A percentile compares a stretch with the other conserved stretches of the same genome.
These are phyloP conservation scores for Globisporangium paroecandrum DNA, from an alignment of 352 stramenopile species.

Conservation along the genomic window DNA sequence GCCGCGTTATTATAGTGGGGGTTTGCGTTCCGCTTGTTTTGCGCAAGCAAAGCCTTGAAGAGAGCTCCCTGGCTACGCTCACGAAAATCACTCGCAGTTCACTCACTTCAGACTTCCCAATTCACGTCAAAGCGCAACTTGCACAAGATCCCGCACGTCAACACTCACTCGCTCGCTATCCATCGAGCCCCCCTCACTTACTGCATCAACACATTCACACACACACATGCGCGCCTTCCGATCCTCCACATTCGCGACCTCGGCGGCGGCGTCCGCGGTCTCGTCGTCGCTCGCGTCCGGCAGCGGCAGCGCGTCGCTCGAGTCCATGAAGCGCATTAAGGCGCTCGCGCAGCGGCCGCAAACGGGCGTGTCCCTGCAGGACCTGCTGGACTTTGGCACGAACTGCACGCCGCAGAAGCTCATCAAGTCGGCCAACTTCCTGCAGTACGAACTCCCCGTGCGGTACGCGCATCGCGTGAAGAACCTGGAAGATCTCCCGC, in stretches of 20 bases:
- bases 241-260: slow-evolving; percentile 16
- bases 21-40: not conserved
- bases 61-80: not conserved
- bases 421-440: slow-evolving; percentile 93
- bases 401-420: slow-evolving; percentile 81
- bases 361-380: slow-evolving; percentile 84
- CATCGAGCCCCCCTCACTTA: too few species aligned
- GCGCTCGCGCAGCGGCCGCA: slow-evolving; percentile 70
- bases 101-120: not conserved
- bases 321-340: slow-evolving; percentile 54
- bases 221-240: slow-evolving; percentile 17
- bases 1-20: not conserved
- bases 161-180: not conserved
- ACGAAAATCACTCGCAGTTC: too few species aligned
- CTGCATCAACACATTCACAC: not conserved
- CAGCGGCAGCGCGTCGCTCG: not conserved
- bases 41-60: slow-evolving; percentile 3
- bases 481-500: slow-evolving; percentile 94
- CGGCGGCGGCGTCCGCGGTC: slow-evolving; percentile 2
- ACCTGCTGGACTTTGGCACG: slow-evolving; percentile 87
- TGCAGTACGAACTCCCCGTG: slow-evolving; percentile 98
- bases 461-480: slow-evolving; percentile 95
- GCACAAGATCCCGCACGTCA: slow-evolving; percentile 5
- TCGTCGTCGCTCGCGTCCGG: slow-evolving; percentile 4
- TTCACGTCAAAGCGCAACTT: slow-evolving; percentile 8